phyloP scores from a whole-genome alignment of 805 yeast species.

The Nakazawaea ambrosiae region DNA sequence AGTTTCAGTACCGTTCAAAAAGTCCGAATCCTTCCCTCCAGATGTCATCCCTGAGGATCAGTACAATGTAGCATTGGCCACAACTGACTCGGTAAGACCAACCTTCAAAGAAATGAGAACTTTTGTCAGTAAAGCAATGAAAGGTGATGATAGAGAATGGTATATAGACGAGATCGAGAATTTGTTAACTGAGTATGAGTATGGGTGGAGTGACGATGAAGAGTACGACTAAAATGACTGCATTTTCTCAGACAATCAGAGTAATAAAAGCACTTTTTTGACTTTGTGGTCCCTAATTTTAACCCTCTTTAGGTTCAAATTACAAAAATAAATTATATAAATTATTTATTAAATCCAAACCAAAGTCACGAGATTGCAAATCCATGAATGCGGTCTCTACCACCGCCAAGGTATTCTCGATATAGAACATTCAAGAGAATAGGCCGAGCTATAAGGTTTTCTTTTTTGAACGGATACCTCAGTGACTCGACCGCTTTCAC shows the following conservation, averaged over 20 bases:
- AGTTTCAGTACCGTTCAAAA: conserved; percentile 11
- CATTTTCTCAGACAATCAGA: too few species aligned
- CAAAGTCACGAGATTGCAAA: too few species aligned
- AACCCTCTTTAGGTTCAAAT: too few species aligned
- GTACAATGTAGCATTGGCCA: conserved; percentile 14
- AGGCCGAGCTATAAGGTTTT: conserved; percentile 22
- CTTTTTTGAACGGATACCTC: conserved; percentile 26
- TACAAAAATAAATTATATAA: neutral
- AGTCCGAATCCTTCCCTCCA: conserved; percentile 27
- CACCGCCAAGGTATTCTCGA: conserved; percentile 29
- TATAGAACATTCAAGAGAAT: conserved; percentile 24
- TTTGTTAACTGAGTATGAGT: conserved; percentile 39
- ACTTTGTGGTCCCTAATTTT: too few species aligned
- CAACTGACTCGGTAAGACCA: conserved; percentile 19
- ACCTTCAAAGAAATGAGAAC: conserved; percentile 18
- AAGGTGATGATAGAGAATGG: conserved; percentile 47
- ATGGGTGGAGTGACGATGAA: conserved; percentile 44
- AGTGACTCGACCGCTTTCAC: conserved; percentile 26
- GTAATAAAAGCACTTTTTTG: neutral
- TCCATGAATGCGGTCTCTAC: conserved; percentile 28
- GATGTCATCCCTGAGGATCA: conserved; percentile 11
- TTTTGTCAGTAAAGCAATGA: conserved; percentile 19
- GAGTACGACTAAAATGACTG: conserved; percentile 18
- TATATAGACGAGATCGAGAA: conserved; percentile 40
- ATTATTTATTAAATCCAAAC: neutral